A percentile compares a stretch with the other conserved stretches of the same genome.
Conservation (phyloP, 257 asterid species). For the Coffea eugenioides region DNA sequence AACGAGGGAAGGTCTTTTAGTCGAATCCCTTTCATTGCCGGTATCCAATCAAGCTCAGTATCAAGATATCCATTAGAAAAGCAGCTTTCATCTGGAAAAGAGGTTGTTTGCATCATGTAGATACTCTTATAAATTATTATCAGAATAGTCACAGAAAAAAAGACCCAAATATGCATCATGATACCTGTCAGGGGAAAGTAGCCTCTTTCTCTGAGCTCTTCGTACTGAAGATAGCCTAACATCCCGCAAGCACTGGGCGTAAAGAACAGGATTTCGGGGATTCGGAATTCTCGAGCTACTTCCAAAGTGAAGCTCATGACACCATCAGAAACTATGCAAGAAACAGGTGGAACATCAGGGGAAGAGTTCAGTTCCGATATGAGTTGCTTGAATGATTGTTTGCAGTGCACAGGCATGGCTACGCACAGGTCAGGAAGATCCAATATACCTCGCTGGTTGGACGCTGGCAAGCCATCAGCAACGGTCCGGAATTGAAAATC, state of each 20-base stretch:
- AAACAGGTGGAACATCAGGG: conserved; percentile 14
- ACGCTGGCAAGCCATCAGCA: conserved; percentile 28
- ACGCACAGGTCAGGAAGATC: conserved; percentile 25
- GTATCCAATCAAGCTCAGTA: conserved; percentile 41
- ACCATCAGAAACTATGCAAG: conserved; percentile 29
- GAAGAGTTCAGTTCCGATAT: conserved; percentile 17
- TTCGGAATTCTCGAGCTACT: conserved; percentile 26
- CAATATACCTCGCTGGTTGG: conserved; percentile 20
- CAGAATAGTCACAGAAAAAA: not conserved
- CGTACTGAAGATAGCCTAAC: conserved; percentile 30
- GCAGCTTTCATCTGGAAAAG: conserved; percentile 35
- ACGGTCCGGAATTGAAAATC: conserved; percentile 24
- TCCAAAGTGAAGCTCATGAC: conserved; percentile 31
- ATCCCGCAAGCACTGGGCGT: conserved; percentile 33
- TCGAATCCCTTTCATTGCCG: conserved; percentile 31
- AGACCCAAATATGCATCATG: not conserved
- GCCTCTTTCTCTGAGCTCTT: conserved; percentile 22
- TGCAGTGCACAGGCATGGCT: conserved; percentile 25
- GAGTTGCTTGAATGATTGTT: conserved; percentile 22
- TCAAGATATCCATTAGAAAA: conserved; percentile 45
- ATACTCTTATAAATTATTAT: not conserved
- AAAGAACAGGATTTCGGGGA: conserved; percentile 23
- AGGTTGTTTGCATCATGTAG: not conserved
- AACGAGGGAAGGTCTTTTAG: conserved; percentile 42
- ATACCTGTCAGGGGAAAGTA: conserved; percentile 31